Conservation (phyloP, 148 eudicot genomes). For the Dysphania ambrosioides region DNA sequence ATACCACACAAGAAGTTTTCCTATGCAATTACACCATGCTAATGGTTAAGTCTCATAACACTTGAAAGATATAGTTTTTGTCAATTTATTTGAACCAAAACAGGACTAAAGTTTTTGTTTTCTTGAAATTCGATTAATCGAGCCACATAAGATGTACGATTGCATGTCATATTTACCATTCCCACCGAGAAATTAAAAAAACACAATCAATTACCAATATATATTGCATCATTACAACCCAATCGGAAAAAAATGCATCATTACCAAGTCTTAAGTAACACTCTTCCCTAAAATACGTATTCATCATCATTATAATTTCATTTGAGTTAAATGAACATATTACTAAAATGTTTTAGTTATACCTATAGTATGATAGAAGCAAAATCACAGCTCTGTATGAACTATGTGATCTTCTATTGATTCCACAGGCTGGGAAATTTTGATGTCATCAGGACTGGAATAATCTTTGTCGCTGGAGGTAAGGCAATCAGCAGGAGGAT, state of each 20-base stretch:
- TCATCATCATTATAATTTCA: conserved; percentile 5
- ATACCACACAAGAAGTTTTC: neutral
- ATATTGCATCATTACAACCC: conserved; percentile 34
- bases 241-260: neutral
- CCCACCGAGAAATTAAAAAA: neutral
- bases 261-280: conserved; percentile 6
- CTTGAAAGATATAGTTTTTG: neutral
- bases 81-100: no score
- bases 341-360: neutral
- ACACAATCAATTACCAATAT: neutral
- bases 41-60: neutral
- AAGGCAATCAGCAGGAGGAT: conserved; percentile 84
- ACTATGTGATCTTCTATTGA: conserved; percentile 32
- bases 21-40: neutral
- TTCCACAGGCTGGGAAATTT: conserved; percentile 29
- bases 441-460: conserved; percentile 20
- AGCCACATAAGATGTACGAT: neutral
- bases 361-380: conserved; percentile 4
- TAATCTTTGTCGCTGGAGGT: conserved; percentile 43
- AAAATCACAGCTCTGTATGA: conserved; percentile 73
- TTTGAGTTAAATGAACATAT: conserved; percentile 2
- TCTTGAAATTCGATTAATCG: neutral
- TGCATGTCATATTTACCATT: neutral
- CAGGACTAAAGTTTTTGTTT: no score
- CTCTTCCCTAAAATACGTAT: conserved; percentile 21